These are phyloP conservation scores for Gnomoniopsis smithogilvyi DNA, from an alignment of 2,329 filamentous ascomycete genomes.

Conservation along the genomic window DNA sequence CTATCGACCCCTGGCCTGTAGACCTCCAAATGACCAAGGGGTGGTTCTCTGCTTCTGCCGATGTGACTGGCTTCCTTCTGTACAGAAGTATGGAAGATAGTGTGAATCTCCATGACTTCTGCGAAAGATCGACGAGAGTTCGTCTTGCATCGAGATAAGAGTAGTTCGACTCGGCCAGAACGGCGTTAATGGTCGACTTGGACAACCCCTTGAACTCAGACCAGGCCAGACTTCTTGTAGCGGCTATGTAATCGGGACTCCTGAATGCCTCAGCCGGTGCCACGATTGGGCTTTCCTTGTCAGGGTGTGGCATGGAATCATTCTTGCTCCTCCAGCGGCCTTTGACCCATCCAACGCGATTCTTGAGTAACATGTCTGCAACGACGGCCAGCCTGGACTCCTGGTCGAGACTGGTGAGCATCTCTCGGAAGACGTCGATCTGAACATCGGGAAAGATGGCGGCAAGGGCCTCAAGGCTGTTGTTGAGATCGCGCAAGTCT, in stretches of 20 bases:
- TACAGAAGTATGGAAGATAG: conserved; percentile 65
- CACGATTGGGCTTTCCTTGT: conserved; percentile 30
- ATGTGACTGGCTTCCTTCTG: conserved; percentile 55
- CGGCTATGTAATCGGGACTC: conserved; percentile 62
- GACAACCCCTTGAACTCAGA: conserved; percentile 75
- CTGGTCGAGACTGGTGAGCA: conserved; percentile 70
- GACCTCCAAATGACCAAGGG: conserved; percentile 61
- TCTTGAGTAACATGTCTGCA: conserved; percentile 73
- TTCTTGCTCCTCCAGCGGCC: conserved; percentile 58
- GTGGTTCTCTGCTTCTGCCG: conserved; percentile 55
- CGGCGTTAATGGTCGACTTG: conserved; percentile 70
- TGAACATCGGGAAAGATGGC: conserved; percentile 78
- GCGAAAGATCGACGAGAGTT: conserved; percentile 65
- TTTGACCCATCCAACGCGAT: conserved; percentile 66
- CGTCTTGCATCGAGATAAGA: conserved; percentile 70
- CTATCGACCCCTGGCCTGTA: conserved; percentile 50
- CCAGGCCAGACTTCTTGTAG: conserved; percentile 65
- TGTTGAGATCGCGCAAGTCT: conserved; percentile 68
- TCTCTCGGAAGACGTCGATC: conserved; percentile 77
- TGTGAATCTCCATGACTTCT: conserved; percentile 75
- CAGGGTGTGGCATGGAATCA: conserved; percentile 17
- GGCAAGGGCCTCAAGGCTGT: conserved; percentile 63
- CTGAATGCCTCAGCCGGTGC: conserved; percentile 65
- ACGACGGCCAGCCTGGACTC: conserved; percentile 75
- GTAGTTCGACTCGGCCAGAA: conserved; percentile 77